These are phyloP conservation scores for Mrakia gelida DNA, from an alignment of 768 basidiomycete genomes.

Conservation along the genomic window DNA sequence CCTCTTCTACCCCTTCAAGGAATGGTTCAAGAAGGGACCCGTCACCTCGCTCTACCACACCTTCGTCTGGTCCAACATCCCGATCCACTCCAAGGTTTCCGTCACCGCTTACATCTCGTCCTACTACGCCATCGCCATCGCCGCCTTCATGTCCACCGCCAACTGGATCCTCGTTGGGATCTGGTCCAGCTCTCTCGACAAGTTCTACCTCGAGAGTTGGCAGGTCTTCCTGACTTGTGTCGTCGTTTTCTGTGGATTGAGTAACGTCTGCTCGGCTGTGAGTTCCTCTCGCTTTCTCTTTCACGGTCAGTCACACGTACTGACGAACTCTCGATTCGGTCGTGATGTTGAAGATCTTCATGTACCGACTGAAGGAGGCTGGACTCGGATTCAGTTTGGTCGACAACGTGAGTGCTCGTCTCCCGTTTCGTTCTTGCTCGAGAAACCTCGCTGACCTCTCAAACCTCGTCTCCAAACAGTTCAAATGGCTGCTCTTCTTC, in stretches of 20 bases:
- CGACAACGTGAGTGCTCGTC: conserved; percentile 9
- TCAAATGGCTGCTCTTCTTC: conserved; percentile 24
- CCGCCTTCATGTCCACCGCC: conserved; percentile 27
- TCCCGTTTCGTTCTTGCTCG: neutral
- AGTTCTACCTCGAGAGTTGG: conserved; percentile 44
- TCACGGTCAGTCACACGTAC: too few species aligned
- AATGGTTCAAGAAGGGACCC: conserved; percentile 75
- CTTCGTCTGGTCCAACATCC: conserved; percentile 48
- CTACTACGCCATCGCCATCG: conserved; percentile 40
- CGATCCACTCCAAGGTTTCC: conserved; percentile 54
- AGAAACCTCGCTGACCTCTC: neutral
- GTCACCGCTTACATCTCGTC: conserved; percentile 54
- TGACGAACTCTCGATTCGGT: neutral
- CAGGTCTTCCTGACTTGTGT: conserved; percentile 42
- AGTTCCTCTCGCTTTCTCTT: neutral
- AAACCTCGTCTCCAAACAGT: neutral
- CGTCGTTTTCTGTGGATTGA: conserved; percentile 43
- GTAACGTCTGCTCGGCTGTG: conserved; percentile 41
- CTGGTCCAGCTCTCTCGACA: conserved; percentile 35
- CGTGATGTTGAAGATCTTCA: conserved; percentile 36
- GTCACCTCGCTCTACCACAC: conserved; percentile 54
- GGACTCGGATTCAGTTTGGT: conserved; percentile 41
- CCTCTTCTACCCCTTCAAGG: conserved; percentile 74
- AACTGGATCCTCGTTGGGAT: conserved; percentile 33
- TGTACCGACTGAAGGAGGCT: conserved; percentile 44